Evolutionary conservation across 2,329 filamentous ascomycete genomes (phyloP).

Genomic region (Pseudogymnoascus sp.): DNA sequence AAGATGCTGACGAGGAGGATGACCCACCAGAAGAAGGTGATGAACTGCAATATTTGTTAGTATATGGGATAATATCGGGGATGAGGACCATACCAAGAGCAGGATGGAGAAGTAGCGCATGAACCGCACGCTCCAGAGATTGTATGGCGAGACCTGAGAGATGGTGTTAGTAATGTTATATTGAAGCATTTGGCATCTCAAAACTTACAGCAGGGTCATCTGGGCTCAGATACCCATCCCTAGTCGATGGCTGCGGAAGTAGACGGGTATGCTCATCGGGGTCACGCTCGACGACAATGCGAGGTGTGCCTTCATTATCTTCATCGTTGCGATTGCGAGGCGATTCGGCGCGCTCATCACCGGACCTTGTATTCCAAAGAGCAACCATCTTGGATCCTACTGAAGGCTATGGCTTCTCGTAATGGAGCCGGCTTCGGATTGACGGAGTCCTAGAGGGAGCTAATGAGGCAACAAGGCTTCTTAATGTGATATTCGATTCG

Average conservation of each 20-base stretch:
- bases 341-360: slow-evolving; percentile 25
- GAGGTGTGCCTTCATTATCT: slow-evolving; percentile 13
- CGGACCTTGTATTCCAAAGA: neutral
- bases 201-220: slow-evolving; percentile 69
- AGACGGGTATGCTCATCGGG: slow-evolving; percentile 47
- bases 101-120: slow-evolving; percentile 70
- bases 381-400: neutral
- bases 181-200: neutral
- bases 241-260: slow-evolving; percentile 16
- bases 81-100: slow-evolving; percentile 42
- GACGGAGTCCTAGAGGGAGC: neutral
- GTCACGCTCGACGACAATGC: slow-evolving; percentile 31
- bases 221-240: slow-evolving; percentile 55
- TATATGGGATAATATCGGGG: neutral
- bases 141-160: slow-evolving; percentile 70
- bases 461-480: neutral
- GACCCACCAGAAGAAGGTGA: slow-evolving; percentile 89
- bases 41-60: slow-evolving; percentile 24
- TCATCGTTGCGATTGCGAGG: slow-evolving; percentile 19
- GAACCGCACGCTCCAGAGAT: slow-evolving; percentile 82
- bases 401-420: neutral
- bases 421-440: neutral
- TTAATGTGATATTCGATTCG: neutral
- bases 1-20: slow-evolving; percentile 83
- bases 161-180: slow-evolving; percentile 16